phyloP scores from a whole-genome alignment of 2,329 filamentous ascomycete genomes.

The Pseudocercospora fijiensis region DNA sequence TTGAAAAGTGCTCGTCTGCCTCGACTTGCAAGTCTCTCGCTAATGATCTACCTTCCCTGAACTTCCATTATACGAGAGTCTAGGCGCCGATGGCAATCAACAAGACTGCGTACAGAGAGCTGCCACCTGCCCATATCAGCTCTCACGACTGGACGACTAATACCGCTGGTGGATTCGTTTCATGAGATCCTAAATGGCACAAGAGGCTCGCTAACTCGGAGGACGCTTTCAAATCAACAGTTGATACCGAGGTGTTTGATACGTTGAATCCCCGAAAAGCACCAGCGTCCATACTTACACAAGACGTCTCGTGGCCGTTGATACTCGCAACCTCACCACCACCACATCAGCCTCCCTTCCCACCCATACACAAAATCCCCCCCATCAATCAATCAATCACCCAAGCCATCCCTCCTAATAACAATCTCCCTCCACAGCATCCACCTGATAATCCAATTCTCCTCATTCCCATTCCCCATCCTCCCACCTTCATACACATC shows the following conservation, averaged over 20 bases:
- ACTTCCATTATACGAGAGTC: background rate
- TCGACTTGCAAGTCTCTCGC: background rate
- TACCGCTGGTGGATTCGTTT: no score
- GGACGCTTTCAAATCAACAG: no score
- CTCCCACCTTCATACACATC: background rate
- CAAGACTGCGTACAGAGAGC: background rate
- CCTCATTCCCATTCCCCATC: background rate
- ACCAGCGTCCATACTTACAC: no score
- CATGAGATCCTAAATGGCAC: no score
- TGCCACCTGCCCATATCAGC: background rate
- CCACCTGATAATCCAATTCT: constrained; percentile 19
- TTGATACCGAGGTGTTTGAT: no score
- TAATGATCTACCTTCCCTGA: background rate
- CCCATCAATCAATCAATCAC: no score
- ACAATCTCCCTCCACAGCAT: constrained; percentile 12
- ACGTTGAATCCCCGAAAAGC: no score
- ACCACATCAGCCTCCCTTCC: no score
- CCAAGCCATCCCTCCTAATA: background rate
- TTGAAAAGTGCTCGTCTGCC: background rate
- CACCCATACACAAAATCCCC: no score
- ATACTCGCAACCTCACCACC: no score
- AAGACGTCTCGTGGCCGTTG: no score
- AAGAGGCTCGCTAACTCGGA: no score
- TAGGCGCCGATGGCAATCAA: background rate
- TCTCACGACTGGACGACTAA: background rate